Base-by-base conservation (phyloP, 805 yeast species). In the Metschnikowia gelsemii region DNA sequence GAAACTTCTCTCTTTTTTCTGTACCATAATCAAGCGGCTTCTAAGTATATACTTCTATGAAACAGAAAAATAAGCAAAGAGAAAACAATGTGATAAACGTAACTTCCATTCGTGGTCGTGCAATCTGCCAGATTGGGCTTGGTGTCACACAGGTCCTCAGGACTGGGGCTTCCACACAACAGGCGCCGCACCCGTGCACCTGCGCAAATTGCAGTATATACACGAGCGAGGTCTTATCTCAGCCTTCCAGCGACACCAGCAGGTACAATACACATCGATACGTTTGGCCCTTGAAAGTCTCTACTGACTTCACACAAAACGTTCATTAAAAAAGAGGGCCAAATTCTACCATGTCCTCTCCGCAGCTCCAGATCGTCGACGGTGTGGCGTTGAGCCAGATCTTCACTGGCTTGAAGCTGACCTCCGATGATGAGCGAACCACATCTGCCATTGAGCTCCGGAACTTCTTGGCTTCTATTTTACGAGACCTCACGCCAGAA, bases 1-100 rank as follows among this genome's bases (percentile, higher is more conserved):
- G 99, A 72, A 90, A 91, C 77, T 93, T 93, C 64, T 88, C 96
- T 36, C 74, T 93, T 50, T 91, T 93, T 74, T 84, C 87, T 60
- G 95, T 89, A 58, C 95, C 95, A 69, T 84, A 69, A 11, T 13
- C 21, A 30, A 8, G 4, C 21, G 33, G 33, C 11, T 8, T 30
- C 12, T 27, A 13, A 6, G 11, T n/a, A 16, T 14, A 16, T n/a
- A 28, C 14, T 8, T 9, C 4, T 12, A 26, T 5, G 8, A 26
- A 3, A 32, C 35, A 24, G 9, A 17, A 28, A 34, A 24, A 19
- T 4, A 17, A 4, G 27, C 8, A 31, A 20, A 20, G 24, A 16
- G 11, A 13, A 21, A 13, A 32, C 14, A 22, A 22, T 20, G 6
- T 19, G 12, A 30, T 19, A 30, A 12, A 30, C n/a, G 22, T n/a